Evolutionary conservation across 176 grass and related monocot species (phyloP).

Genomic region (Poa annua): DNA sequence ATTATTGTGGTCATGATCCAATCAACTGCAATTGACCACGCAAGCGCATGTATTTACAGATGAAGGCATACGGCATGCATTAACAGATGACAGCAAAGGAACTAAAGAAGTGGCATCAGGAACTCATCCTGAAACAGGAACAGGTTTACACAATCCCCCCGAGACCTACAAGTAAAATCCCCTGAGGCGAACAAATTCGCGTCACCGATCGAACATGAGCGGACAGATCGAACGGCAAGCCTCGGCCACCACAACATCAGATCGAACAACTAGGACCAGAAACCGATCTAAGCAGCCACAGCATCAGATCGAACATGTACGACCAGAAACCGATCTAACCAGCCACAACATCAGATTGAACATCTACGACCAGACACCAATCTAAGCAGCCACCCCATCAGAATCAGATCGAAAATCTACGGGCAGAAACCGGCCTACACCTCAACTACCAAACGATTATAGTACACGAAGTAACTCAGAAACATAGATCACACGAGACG

Average conservation of each 20-base stretch:
- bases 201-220: background rate
- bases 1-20: background rate
- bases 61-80: background rate
- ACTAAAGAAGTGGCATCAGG: background rate
- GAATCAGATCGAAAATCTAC: no score
- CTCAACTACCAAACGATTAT: background rate
- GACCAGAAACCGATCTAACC: background rate
- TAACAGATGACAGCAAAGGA: background rate
- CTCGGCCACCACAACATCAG: background rate
- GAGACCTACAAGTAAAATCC: background rate
- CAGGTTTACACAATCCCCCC: background rate
- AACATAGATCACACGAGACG: background rate
- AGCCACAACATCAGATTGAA: no score
- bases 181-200: background rate
- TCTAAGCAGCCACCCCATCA: no score
- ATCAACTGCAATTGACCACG: background rate
- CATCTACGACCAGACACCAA: no score
- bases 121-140: background rate
- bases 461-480: background rate
- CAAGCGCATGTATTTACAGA: no score
- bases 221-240: background rate
- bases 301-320: background rate
- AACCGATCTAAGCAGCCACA: no score
- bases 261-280: background rate
- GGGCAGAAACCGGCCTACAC: no score